Percentiles rank a stretch among this genome's conserved stretches.
phyloP scores from a whole-genome alignment of 129 eudicot species.

The Pittosporum tobira region DNA sequence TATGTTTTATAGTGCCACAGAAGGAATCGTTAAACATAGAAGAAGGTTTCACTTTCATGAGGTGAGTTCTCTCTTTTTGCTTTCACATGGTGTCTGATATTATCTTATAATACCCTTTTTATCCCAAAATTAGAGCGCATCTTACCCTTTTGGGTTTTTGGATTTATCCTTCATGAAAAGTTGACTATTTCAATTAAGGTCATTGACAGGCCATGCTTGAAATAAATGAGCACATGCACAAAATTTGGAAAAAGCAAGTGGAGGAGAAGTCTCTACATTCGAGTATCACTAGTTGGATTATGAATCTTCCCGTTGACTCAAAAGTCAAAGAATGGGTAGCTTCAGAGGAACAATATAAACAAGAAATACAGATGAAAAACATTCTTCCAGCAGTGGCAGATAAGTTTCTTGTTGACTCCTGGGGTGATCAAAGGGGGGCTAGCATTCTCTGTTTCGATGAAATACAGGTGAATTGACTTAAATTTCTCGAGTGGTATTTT shows the following conservation, averaged over 20 bases:
- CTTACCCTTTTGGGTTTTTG: neutral
- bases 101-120: neutral
- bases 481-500: neutral
- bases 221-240: constrained; percentile 86
- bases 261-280: constrained; percentile 64
- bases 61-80: constrained; percentile 36
- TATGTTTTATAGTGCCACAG: constrained; percentile 81
- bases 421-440: constrained; percentile 52
- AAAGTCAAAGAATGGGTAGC: constrained; percentile 90
- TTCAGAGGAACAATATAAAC: constrained; percentile 82
- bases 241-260: constrained; percentile 71
- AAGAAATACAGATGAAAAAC: constrained; percentile 71
- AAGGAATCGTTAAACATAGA: constrained; percentile 78
- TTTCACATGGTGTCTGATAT: neutral
- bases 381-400: constrained; percentile 98
- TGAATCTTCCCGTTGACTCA: constrained; percentile 77
- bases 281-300: constrained; percentile 75
- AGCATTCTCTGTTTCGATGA: constrained; percentile 92
- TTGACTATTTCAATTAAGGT: neutral
- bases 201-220: constrained; percentile 87
- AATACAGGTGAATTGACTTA: constrained; percentile 53
- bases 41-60: constrained; percentile 96
- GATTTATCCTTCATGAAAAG: neutral
- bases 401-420: constrained; percentile 64
- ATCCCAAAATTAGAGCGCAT: neutral